Evolutionary conservation across 306 rosid species (phyloP).

Genomic region (Rosa chinensis): DNA sequence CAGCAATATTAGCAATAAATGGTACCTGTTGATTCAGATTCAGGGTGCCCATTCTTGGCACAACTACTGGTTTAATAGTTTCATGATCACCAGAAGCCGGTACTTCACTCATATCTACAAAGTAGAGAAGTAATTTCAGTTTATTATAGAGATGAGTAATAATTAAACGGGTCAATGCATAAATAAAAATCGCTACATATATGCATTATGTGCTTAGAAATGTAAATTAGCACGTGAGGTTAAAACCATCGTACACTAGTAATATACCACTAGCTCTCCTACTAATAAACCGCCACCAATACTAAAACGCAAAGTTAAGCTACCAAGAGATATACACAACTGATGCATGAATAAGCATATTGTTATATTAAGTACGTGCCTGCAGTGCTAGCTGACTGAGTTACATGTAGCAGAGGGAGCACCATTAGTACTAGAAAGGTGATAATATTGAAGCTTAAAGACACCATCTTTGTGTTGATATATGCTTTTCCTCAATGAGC

Average conservation of each 20-base stretch:
- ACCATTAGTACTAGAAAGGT: conserved; percentile 24
- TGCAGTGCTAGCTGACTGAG: conserved; percentile 21
- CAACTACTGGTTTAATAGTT: neutral
- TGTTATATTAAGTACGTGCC: conserved; percentile 25
- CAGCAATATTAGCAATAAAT: neutral
- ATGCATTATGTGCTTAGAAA: neutral
- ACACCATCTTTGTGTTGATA: conserved; percentile 34
- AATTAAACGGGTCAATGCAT: neutral
- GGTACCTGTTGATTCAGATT: conserved; percentile 30
- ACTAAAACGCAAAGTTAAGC: neutral
- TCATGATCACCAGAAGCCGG: neutral
- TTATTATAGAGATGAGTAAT: neutral
- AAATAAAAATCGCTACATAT: neutral
- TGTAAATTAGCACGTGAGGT: no score
- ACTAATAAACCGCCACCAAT: neutral
- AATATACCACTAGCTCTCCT: no score
- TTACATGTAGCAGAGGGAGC: conserved; percentile 31
- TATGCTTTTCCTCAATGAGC: conserved; percentile 11
- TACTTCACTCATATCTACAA: conserved; percentile 1
- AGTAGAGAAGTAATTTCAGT: neutral
- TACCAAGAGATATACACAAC: neutral
- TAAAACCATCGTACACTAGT: no score
- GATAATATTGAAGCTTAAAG: conserved; percentile 21
- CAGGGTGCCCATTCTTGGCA: conserved; percentile 5
- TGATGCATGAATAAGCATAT: neutral